Base-by-base conservation (phyloP, 257 asterid genomes). In the Agastache rugosa region DNA sequence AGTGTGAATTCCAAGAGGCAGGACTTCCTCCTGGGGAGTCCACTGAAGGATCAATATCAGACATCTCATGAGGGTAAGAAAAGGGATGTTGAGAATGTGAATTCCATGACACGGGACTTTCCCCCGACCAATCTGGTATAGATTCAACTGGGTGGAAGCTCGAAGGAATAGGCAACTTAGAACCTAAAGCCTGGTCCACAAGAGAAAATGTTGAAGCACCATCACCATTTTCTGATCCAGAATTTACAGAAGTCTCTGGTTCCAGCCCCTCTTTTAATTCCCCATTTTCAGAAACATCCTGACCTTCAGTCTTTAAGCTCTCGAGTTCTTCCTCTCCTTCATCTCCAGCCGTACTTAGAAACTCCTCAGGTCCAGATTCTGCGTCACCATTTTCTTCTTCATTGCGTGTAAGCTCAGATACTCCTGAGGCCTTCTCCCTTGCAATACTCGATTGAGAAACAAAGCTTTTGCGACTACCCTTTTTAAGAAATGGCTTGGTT, bases 21-120 rank as follows among this genome's bases (percentile, higher is more conserved):
- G 92, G 97, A 78, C 97, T 93, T 45, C 93, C 97, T 53, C 81
- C 75, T 6, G 96, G 91, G 75, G 90, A 91, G 69, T 90, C 92
- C 61, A 79, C 90, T 48, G 89, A 87, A 63, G 92, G 88, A 72
- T 90, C 98, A 51, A 87, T 71, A 77, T 93, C 96, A 41, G 97
- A 89, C 80, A 79, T 83, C 82, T 89, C 97, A 16, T 84, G 88
- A 50, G 89, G 77, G 83, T 89, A 91, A 58, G 89, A 76, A 85
- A 86, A 93, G 63, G 90, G 89, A 80, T 83, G 83, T 51, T 80
- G 93, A 69, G 80, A 70, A 19, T 60, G 91, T 41, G 87, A 76
- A 64, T 88, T 88, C 95, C 90, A 85, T 64, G 90, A 81, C 42
- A 80, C 60, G 4, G 86, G 88, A 69, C 87, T 86, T 80, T 86